Evolutionary conservation across 164 flowering plant genomes (phyloP), one percentile per base, ranked within the genome.

Genomic region (Litsea cubeba): DNA sequence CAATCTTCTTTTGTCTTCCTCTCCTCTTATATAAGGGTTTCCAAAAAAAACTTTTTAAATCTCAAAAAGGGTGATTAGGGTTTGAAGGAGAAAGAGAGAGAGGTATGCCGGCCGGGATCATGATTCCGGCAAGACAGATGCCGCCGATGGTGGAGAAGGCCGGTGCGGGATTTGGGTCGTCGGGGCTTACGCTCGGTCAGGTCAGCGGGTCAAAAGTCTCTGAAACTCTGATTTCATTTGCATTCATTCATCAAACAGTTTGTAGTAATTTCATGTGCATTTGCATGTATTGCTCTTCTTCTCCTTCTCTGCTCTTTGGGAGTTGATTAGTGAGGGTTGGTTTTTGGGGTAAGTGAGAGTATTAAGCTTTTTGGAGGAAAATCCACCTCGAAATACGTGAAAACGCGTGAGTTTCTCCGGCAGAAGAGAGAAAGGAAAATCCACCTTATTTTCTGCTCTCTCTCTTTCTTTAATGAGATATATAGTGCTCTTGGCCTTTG

Each of bases 361-460:
- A 30, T 26, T 66, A 26, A 30, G 28, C 75, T 32, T 20, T 82
- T 78, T 23, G 68, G 24, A 68, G 79, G 46, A 68, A 83, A 75
- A 88, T 83, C 85, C 74, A 51, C 83, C 87, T 85, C 86, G 86
- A 77, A 80, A 64, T 74, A 70, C 74, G 83, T 65, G 78, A 83
- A 78, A 69, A 65, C 75, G 71, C 69, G 69, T 70, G 5, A 25
- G 40, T 30, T 54, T 70, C 51, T 60, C 65, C 24, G 40, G n/a
- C 40, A 62, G 25, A 63, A 26, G 58, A 79, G 72, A 71, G 69
- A 67, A 49, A 60, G 60, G 50, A 54, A 18, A 30, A n/a, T 65
- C 5, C 15, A 76, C 17, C 18, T 32, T 70, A 51, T 17, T 51
- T 51, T 51, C 18, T 51, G 58, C 20, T 20, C 17, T 54, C n/a